Evolutionary conservation across 2,329 filamentous ascomycete genomes (phyloP), one percentile per base, ranked within the genome.

Genomic region (Monilinia polystroma): DNA sequence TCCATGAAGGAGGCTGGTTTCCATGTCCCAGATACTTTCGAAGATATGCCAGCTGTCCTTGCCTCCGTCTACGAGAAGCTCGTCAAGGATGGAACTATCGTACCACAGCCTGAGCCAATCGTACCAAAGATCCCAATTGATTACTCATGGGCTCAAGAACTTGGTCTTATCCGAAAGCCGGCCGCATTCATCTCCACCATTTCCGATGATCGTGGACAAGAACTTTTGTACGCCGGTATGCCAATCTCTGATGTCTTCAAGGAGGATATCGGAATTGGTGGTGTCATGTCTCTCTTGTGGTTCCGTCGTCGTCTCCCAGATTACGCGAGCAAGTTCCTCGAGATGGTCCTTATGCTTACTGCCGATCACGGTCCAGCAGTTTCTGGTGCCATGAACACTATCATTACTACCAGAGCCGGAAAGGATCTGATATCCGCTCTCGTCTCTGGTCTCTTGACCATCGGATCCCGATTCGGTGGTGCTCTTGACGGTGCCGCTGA

Each of bases 271-370:
- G 95, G 95, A 75, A 98, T 99, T 75, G 95, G 95, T 80, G 95
- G 95, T 90, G 95, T 99, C 83, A 99, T 99, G 95, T 97, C 95
- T 69, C 88, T 99, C 67, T 86, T 99, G 75, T 99, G 95, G 95
- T 99, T 99, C 93, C 94, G 95, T 78, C 93, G 95, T 81, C 91
- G 95, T 78, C 90, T 99, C 70, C 95, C 95, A 71, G 84, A 90
- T 78, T 98, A 97, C 80, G 95, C 95, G 77, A 96, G 92, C 86
- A 96, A 96, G 84, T 99, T 99, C 87, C 84, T 99, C 75, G 95
- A 99, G 86, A 99, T 99, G 95, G 95, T 99, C 73, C 94, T 99
- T 80, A 99, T 99, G 95, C 88, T 99, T 78, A 99, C 95, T 78
- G 95, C 95, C 76, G 95, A 99, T 79, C 95, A 99, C 88, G 95